A percentile compares a stretch with the other conserved stretches of the same genome.
phyloP scores from a whole-genome alignment of 2,329 filamentous ascomycete species.

The Hymenoscyphus scutula region DNA sequence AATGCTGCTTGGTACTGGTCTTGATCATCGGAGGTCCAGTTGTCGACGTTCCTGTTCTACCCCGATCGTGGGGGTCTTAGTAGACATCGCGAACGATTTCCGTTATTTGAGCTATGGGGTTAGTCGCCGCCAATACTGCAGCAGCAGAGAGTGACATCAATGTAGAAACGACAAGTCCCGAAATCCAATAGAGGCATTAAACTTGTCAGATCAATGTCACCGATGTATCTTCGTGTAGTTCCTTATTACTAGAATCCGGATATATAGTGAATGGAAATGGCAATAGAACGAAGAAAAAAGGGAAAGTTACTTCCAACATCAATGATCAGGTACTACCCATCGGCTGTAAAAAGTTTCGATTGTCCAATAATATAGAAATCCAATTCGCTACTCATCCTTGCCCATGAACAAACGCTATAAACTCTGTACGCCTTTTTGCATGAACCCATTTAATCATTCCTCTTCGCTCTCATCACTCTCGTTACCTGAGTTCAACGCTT shows the following conservation, averaged over 20 bases:
- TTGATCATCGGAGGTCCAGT: neutral
- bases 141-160: no score
- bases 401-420: neutral
- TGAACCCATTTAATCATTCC: slow-evolving; percentile 26
- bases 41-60: neutral
- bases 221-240: no score
- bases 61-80: neutral
- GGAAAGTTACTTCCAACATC: neutral
- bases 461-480: slow-evolving; percentile 39
- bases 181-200: neutral
- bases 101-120: neutral
- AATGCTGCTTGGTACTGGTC: neutral
- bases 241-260: neutral
- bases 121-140: no score
- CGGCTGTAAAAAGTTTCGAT: neutral
- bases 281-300: neutral
- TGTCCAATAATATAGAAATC: neutral
- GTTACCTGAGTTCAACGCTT: slow-evolving; percentile 28
- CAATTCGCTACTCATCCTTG: neutral
- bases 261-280: neutral
- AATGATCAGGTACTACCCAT: neutral
- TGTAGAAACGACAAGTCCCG: neutral
- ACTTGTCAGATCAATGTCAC: neutral
- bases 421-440: neutral
- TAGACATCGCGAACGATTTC: neutral